Evolutionary conservation across 1,139 yeast genomes (phyloP), one percentile per base, ranked within the genome.

Genomic region (Candida pseudoviswanathii): DNA sequence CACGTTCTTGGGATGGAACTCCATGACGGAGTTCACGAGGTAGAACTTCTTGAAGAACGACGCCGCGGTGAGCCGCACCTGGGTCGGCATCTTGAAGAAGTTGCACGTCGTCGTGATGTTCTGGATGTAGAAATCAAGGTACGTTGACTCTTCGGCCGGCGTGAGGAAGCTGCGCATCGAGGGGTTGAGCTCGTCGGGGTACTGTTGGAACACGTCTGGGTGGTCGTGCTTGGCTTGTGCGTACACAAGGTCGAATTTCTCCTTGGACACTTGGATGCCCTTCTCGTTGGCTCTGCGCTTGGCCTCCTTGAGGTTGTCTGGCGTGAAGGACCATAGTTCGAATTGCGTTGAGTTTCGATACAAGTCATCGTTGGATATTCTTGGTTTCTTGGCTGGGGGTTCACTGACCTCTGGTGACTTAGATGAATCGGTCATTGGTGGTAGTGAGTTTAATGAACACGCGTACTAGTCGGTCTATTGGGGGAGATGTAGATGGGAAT

Each of bases 301-400:
- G 37, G 72, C 66, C 24, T 73, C 70, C 3, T 64, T 68, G n/a
- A 92, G 72, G 49, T 78, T 78, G 2, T 80, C 81, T 24, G 64
- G 62, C 0, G 91, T 84, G 64, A 81, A 91, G 0, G 97, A 91
- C 99, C 99, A 94, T 22, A 82, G 53, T 48, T 86, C 75, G 64
- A 78, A 94, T 68, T 94, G 99, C 0, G 95, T 80, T 4, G 97
- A 89, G 46, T 91, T 79, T 48, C 98, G 78, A 66, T 89, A 94
- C 43, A 94, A 70, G 55, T 92, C 98, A 66, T 94, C 98, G 56
- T 82, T 86, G 2, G 86, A 66, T 4, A 82, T 68, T 49, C 76
- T 66, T 27, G 48, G 51, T 30, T 56, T 58, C 38, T 53, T 52
- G 24, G 39, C 38, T 7, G 45, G 41, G 24, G 40, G 44, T 36